Evolutionary conservation across 805 yeast genomes (phyloP).

Genomic region (Brettanomyces bruxellensis): DNA sequence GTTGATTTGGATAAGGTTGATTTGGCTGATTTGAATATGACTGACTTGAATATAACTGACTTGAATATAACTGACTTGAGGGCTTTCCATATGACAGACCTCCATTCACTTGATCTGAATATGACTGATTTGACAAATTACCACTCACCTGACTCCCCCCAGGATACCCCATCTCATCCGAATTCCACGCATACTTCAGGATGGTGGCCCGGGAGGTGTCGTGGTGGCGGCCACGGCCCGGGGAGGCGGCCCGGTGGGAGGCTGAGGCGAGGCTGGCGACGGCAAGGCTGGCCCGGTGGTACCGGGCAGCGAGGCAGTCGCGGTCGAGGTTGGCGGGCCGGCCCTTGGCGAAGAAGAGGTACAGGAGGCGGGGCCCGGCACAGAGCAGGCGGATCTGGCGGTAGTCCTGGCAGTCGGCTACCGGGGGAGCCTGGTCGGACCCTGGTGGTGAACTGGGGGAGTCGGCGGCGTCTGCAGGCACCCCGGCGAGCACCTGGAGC

Average conservation of each 20-base stretch:
- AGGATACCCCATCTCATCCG: too few species aligned
- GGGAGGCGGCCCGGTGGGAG: too few species aligned
- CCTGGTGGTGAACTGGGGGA: constrained; percentile 2
- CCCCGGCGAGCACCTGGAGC: constrained; percentile 16
- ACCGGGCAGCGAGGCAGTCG: constrained; percentile 8
- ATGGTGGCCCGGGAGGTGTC: too few species aligned
- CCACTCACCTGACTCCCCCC: too few species aligned
- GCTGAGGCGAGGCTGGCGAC: too few species aligned
- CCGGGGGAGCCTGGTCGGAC: constrained; percentile 8
- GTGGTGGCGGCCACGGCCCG: too few species aligned
- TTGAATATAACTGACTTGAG: too few species aligned
- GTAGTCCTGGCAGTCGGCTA: constrained; percentile 19
- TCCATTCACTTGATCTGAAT: neutral
- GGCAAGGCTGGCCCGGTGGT: neutral
- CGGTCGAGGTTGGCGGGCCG: constrained; percentile 24
- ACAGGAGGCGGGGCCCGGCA: constrained; percentile 24
- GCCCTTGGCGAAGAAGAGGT: constrained; percentile 46
- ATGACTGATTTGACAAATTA: neutral
- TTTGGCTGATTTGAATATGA: too few species aligned
- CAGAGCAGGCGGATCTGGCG: constrained; percentile 19
- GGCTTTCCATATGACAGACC: too few species aligned
- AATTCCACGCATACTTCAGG: too few species aligned
- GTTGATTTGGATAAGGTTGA: too few species aligned
- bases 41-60: too few species aligned
- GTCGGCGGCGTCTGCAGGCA: constrained; percentile 15